phyloP scores from a whole-genome alignment of 208 protist genomes.

The Leishmania guyanensis region DNA sequence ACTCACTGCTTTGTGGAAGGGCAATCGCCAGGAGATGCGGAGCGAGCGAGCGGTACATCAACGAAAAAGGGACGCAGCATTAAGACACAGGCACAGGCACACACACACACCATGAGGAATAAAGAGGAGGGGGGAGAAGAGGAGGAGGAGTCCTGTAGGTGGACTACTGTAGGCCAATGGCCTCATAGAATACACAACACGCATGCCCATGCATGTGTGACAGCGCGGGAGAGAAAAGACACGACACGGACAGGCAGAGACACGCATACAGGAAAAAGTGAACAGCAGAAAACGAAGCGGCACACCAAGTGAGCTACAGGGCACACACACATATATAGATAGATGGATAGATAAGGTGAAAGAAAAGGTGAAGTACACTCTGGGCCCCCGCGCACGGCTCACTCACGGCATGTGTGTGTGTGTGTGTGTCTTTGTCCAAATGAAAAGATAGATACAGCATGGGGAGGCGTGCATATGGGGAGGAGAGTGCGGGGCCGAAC shows the following conservation, averaged over 20 bases:
- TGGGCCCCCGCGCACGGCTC: background rate
- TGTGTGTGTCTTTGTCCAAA: background rate
- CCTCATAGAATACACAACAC: background rate
- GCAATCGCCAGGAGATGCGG: background rate
- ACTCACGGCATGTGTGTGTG: background rate
- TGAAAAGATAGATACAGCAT: background rate
- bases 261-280: background rate
- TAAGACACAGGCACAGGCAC: background rate
- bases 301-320: background rate
- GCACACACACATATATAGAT: background rate
- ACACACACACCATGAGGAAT: background rate
- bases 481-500: background rate
- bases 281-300: background rate
- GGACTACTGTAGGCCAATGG: background rate
- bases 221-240: background rate
- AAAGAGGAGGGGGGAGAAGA: background rate
- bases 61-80: background rate
- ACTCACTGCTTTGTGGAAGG: background rate
- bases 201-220: background rate
- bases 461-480: background rate
- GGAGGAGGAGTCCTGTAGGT: background rate
- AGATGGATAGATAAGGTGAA: background rate
- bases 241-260: background rate
- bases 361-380: background rate
- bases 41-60: background rate